phyloP scores from a whole-genome alignment of 2,329 filamentous ascomycete genomes.

The Hypoxylon sp. region DNA sequence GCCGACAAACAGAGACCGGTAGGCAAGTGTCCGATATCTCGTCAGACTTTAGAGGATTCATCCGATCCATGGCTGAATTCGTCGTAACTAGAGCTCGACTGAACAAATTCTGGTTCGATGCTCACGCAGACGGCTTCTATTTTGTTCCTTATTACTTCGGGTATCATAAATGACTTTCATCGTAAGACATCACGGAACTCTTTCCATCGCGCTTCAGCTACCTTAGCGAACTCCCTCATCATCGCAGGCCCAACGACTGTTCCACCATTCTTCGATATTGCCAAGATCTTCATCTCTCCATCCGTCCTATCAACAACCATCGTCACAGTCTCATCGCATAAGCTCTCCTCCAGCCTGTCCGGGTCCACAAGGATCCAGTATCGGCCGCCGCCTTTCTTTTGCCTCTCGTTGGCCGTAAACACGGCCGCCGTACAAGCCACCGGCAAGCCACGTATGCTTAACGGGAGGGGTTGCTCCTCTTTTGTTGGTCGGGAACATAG shows the following conservation, averaged over 20 bases:
- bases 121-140: not conserved
- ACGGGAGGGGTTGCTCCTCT: constrained; percentile 62
- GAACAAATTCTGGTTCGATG: not conserved
- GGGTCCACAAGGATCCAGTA: constrained; percentile 89
- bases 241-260: constrained; percentile 75
- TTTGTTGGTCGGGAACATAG: constrained; percentile 71
- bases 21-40: not conserved
- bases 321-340: constrained; percentile 87
- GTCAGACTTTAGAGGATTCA: not conserved
- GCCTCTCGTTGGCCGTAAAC: constrained; percentile 75
- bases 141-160: constrained; percentile 33
- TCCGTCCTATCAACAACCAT: constrained; percentile 78
- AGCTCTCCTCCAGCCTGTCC: constrained; percentile 88
- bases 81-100: not conserved
- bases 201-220: constrained; percentile 75
- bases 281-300: constrained; percentile 72
- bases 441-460: constrained; percentile 77
- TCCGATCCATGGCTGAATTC: not conserved
- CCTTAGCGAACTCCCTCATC: constrained; percentile 70
- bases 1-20: not conserved
- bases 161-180: constrained; percentile 41
- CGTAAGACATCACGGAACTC: constrained; percentile 60
- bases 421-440: constrained; percentile 84
- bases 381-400: constrained; percentile 61
- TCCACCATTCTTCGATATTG: constrained; percentile 88